Evolutionary conservation across 768 basidiomycete species (phyloP).

Genomic region (Leccinum obscurum): DNA sequence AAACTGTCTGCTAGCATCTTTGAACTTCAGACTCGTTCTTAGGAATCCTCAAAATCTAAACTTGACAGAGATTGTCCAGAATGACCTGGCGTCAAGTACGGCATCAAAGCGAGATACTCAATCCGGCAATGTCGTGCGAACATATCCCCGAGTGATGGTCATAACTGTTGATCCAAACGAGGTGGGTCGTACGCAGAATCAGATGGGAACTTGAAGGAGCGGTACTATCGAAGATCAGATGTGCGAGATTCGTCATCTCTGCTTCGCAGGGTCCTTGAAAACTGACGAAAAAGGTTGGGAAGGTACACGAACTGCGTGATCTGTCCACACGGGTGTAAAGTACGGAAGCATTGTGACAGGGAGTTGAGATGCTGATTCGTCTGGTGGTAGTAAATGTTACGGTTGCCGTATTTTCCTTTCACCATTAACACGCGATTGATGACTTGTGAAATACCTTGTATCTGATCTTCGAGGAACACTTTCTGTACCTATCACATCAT

Average conservation of each 20-base stretch:
- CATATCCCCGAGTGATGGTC: background rate
- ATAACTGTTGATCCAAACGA: background rate
- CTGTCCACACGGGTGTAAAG: background rate
- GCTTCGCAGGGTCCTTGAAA: no score
- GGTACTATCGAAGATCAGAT: no score
- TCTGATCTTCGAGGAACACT: no score
- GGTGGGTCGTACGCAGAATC: background rate
- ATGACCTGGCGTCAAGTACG: background rate
- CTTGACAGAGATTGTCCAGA: background rate
- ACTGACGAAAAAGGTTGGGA: background rate
- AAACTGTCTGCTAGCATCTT: slow-evolving; percentile 6
- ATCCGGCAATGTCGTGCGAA: background rate
- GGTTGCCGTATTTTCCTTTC: no score
- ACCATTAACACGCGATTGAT: background rate
- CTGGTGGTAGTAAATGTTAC: no score
- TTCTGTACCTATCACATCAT: no score
- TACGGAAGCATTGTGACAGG: background rate
- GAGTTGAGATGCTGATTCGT: background rate
- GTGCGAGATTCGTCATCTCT: background rate
- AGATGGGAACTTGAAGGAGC: background rate
- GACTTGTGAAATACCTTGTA: background rate
- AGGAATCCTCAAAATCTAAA: background rate
- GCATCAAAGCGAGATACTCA: background rate
- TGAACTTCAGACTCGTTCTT: slow-evolving; percentile 11
- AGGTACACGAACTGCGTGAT: background rate